Evolutionary conservation across 192 early-diverging fungal genomes (phyloP).

Genomic region (Backusella morwellensis): DNA sequence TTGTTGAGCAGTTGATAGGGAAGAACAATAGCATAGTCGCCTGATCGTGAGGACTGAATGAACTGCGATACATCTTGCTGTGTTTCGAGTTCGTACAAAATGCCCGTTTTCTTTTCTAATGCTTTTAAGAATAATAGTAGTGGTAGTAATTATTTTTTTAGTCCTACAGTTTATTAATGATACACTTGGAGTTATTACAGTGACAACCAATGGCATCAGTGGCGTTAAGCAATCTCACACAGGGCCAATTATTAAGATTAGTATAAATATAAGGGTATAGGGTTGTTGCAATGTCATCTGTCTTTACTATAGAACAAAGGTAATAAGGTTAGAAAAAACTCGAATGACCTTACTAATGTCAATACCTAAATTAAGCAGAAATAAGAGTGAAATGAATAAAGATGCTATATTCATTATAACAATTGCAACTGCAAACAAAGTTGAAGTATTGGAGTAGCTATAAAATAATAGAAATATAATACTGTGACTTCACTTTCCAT

Average conservation of each 20-base stretch:
- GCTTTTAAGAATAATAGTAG: conserved; percentile 17
- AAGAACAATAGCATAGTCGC: conserved; percentile 58
- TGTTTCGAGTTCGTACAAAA: conserved; percentile 52
- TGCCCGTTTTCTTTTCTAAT: conserved; percentile 43
- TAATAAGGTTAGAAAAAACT: background rate
- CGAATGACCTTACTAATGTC: background rate
- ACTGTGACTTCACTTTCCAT: background rate
- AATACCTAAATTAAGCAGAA: background rate
- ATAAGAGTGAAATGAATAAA: background rate
- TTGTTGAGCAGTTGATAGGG: conserved; percentile 59
- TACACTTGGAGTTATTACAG: conserved; percentile 32
- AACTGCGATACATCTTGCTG: conserved; percentile 52
- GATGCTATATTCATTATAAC: background rate
- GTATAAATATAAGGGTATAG: conserved; percentile 45
- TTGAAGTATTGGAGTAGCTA: too few species aligned
- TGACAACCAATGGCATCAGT: conserved; percentile 59
- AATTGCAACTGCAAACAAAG: background rate
- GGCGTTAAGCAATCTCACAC: conserved; percentile 57
- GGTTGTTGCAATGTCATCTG: conserved; percentile 33
- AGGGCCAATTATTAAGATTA: conserved; percentile 46
- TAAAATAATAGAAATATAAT: too few species aligned
- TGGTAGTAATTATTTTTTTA: background rate
- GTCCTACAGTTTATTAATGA: background rate
- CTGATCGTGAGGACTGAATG: conserved; percentile 23
- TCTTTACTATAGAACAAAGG: background rate